Evolutionary conservation across 2,329 filamentous ascomycete species (phyloP).

Genomic region (Alternaria sp.): DNA sequence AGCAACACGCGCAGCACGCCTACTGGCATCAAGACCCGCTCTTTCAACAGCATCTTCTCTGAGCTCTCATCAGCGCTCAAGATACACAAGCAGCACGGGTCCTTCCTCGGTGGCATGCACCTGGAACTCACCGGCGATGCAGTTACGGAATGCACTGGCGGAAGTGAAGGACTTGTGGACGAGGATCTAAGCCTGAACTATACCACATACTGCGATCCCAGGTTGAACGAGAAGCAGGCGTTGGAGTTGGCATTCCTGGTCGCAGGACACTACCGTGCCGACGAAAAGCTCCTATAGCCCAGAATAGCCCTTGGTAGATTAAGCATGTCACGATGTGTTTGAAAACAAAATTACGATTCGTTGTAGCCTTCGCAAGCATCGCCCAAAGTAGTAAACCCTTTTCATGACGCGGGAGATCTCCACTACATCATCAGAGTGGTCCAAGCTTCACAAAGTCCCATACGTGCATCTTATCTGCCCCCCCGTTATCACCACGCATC

Average conservation of each 20-base stretch:
- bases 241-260: conserved; percentile 93
- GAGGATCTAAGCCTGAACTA: conserved; percentile 90
- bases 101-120: conserved; percentile 91
- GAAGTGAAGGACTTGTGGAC: conserved; percentile 84
- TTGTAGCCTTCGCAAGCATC: conserved; percentile 1
- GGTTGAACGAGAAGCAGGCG: conserved; percentile 97
- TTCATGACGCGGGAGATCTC: neutral
- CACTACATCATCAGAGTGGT: conserved; percentile 12
- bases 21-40: conserved; percentile 86
- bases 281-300: conserved; percentile 29
- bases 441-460: conserved; percentile 9
- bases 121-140: conserved; percentile 94
- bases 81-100: conserved; percentile 83
- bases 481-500: conserved; percentile 30
- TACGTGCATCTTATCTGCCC: conserved; percentile 20
- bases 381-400: neutral
- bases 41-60: conserved; percentile 86
- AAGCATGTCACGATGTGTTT: neutral
- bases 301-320: neutral
- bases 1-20: conserved; percentile 70
- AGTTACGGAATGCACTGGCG: conserved; percentile 94
- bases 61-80: conserved; percentile 83
- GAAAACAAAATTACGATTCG: neutral
- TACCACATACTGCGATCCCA: conserved; percentile 93
- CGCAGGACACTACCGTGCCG: conserved; percentile 75